phyloP scores from a whole-genome alignment of 371 early-diverging fungal genomes.

The Mucor ambiguus region DNA sequence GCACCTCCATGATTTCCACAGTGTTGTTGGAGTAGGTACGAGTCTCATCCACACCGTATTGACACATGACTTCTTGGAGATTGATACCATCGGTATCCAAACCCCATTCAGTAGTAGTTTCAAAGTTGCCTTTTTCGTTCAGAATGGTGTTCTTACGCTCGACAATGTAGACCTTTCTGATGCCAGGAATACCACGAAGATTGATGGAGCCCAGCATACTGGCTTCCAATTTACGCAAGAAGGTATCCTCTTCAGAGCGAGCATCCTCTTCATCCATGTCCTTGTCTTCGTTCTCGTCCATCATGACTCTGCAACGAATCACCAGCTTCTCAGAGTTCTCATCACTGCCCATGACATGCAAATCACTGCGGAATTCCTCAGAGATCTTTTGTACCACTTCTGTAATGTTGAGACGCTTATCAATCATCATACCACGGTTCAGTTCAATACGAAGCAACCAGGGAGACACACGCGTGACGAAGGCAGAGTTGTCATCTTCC shows the following conservation, averaged over 20 bases:
- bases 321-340: slow-evolving; percentile 92
- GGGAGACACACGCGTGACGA: slow-evolving; percentile 74
- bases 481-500: slow-evolving; percentile 71
- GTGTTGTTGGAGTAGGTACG: slow-evolving; percentile 93
- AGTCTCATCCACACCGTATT: slow-evolving; percentile 81
- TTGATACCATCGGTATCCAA: slow-evolving; percentile 99
- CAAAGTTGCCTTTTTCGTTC: slow-evolving; percentile 68
- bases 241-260: slow-evolving; percentile 84
- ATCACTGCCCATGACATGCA: slow-evolving; percentile 88
- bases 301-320: slow-evolving; percentile 89
- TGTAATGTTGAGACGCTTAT: slow-evolving; percentile 89
- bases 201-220: slow-evolving; percentile 87
- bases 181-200: slow-evolving; percentile 91
- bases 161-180: slow-evolving; percentile 92
- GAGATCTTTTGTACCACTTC: slow-evolving; percentile 75
- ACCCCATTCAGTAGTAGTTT: slow-evolving; percentile 76
- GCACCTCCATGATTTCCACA: slow-evolving; percentile 90
- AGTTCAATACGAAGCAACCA: slow-evolving; percentile 97
- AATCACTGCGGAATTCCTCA: slow-evolving; percentile 73
- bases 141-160: slow-evolving; percentile 70
- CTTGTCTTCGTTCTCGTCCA: slow-evolving; percentile 61
- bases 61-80: slow-evolving; percentile 85
- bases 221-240: slow-evolving; percentile 84
- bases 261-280: slow-evolving; percentile 68
- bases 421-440: slow-evolving; percentile 86